A percentile compares a stretch with the other conserved stretches of the same genome.
These are phyloP conservation scores for Logfia minima DNA, from an alignment of 129 eudicot species.

Conservation along the genomic window DNA sequence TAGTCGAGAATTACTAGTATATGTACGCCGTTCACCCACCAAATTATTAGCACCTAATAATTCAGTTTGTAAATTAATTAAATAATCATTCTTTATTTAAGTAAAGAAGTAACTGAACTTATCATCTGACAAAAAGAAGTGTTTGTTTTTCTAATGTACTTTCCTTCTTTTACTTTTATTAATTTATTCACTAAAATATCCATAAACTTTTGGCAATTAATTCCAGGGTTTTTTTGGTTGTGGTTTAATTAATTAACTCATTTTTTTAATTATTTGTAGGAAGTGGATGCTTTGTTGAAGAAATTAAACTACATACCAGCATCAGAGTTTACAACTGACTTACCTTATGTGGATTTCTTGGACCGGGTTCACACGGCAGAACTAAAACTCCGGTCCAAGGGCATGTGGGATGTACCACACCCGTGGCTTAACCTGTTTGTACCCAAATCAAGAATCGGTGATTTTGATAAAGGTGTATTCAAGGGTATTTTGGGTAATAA, in stretches of 20 bases:
- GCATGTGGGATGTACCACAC: constrained; percentile 91
- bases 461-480: constrained; percentile 80
- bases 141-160: constrained; percentile 45
- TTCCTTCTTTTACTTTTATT: constrained; percentile 18
- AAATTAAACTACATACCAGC: constrained; percentile 65
- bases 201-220: not conserved
- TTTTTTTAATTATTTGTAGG: constrained; percentile 39
- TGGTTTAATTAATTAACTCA: not conserved
- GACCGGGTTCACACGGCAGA: constrained; percentile 99
- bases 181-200: not conserved
- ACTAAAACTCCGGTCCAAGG: constrained; percentile 81
- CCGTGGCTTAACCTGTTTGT: constrained; percentile 92
- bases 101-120: constrained; percentile 37
- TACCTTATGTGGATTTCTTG: constrained; percentile 74
- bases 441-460: constrained; percentile 81
- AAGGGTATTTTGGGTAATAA: constrained; percentile 92
- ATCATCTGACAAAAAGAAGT: constrained; percentile 47
- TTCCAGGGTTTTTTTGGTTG: constrained; percentile 25
- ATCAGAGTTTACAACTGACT: constrained; percentile 66
- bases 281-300: constrained; percentile 58
- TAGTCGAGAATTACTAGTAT: constrained; percentile 23
- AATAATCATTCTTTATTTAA: not conserved
- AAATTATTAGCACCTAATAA: constrained; percentile 51
- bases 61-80: constrained; percentile 34
- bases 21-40: constrained; percentile 68